These are phyloP conservation scores for Cyclotella sp. DNA, from an alignment of 108 stramenopile genomes.

Conservation along the genomic window DNA sequence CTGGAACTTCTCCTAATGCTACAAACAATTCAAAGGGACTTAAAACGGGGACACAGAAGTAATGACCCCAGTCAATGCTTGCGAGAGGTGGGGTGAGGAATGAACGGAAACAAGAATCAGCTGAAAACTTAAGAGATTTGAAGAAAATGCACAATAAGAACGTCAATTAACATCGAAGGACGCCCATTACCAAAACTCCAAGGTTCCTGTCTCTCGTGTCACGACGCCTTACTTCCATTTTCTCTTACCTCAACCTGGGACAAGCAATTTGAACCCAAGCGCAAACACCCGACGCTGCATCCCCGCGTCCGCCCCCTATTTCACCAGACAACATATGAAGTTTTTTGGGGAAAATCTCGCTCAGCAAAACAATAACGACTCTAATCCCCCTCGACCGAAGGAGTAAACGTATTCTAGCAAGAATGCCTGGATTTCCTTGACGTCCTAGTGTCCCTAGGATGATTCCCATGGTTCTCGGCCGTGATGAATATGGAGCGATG, in stretches of 20 bases:
- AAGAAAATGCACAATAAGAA: no score
- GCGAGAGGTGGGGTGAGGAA: not conserved
- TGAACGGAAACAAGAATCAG: not conserved
- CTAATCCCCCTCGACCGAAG: slow-evolving; percentile 64
- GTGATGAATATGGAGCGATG: slow-evolving; percentile 26
- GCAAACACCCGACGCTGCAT: slow-evolving; percentile 13
- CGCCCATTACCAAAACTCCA: no score
- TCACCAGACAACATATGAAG: slow-evolving; percentile 65
- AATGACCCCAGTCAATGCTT: slow-evolving; percentile 96
- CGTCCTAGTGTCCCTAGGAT: slow-evolving; percentile 96
- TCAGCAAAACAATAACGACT: slow-evolving; percentile 84
- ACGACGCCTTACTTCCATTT: not conserved
- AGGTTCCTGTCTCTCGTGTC: no score
- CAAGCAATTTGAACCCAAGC: slow-evolving; percentile 99
- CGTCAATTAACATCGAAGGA: no score
- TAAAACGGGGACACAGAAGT: slow-evolving; percentile 83
- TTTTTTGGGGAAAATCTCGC: slow-evolving; percentile 93
- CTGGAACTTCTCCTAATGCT: slow-evolving; percentile 74
- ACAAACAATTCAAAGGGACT: slow-evolving; percentile 95
- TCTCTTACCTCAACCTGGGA: slow-evolving; percentile 79
- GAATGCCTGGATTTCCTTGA: slow-evolving; percentile 97
- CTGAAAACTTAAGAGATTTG: not conserved
- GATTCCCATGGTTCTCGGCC: slow-evolving; percentile 79
- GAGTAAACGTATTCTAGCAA: slow-evolving; percentile 67
- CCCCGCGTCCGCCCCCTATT: not conserved